phyloP scores from a whole-genome alignment of 2,329 filamentous ascomycete genomes.

The Fusarium udum region DNA sequence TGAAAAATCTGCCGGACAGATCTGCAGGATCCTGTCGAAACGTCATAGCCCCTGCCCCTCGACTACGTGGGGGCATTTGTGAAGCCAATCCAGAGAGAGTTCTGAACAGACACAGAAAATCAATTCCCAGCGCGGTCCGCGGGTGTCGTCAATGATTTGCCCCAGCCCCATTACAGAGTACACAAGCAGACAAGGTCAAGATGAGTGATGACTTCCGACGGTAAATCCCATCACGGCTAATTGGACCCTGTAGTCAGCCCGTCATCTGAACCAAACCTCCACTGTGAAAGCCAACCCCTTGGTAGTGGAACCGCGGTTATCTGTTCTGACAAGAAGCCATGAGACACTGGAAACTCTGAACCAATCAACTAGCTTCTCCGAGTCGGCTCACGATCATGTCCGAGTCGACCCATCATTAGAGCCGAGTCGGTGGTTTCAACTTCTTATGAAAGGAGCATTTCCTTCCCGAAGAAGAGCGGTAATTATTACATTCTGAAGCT shows the following conservation, averaged over 20 bases:
- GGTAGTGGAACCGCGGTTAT: conserved; percentile 11
- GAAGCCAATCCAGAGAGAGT: conserved; percentile 19
- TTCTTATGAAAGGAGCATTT: not conserved
- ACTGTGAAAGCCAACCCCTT: not conserved
- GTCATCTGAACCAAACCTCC: not conserved
- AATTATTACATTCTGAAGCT: not conserved
- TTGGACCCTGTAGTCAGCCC: not conserved
- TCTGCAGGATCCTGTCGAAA: conserved; percentile 34
- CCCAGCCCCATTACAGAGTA: conserved; percentile 27
- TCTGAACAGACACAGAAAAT: conserved; percentile 12
- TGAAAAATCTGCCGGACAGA: conserved; percentile 32
- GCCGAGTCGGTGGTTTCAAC: conserved; percentile 12
- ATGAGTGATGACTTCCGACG: not conserved
- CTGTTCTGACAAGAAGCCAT: conserved; percentile 16
- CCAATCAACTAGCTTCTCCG: conserved; percentile 29
- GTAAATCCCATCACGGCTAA: conserved; percentile 1
- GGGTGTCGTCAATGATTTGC: conserved; percentile 32
- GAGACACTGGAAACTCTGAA: conserved; percentile 13
- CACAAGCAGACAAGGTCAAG: conserved; percentile 22
- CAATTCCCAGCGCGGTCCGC: conserved; percentile 22
- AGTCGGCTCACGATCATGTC: conserved; percentile 20
- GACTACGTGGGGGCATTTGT: conserved; percentile 24
- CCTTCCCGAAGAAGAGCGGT: not conserved
- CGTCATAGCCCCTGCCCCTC: conserved; percentile 36
- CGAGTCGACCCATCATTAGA: conserved; percentile 30